Conservation (phyloP, 371 early-diverging fungal genomes). For the Syncephalastrum sp. region DNA sequence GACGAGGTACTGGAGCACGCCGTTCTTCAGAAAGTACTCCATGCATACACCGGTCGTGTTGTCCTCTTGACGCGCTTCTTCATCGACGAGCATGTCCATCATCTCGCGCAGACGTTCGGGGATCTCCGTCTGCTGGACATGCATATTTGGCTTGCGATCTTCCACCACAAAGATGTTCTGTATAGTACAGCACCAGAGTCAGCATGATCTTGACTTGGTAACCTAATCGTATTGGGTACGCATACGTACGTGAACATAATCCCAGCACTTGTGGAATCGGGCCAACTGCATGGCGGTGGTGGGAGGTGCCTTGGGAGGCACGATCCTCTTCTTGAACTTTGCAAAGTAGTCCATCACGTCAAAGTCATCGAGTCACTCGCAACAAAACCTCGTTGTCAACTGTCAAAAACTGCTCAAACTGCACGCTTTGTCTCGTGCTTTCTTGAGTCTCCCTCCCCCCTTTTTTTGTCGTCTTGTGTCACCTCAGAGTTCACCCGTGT, state of each 20-base stretch:
- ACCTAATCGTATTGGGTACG: not conserved
- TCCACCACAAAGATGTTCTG: constrained; percentile 55
- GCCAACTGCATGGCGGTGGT: constrained; percentile 59
- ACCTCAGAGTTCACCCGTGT: too few relatives aligned
- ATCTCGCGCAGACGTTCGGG: constrained; percentile 69
- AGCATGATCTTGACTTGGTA: too few relatives aligned
- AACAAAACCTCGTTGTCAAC: too few relatives aligned
- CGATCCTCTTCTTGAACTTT: constrained; percentile 56
- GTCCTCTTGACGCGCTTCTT: constrained; percentile 65
- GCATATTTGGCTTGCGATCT: constrained; percentile 43
- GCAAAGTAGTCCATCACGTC: constrained; percentile 53
- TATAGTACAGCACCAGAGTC: not conserved
- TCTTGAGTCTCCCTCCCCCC: too few relatives aligned
- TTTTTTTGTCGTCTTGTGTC: too few relatives aligned
- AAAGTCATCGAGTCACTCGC: too few relatives aligned
- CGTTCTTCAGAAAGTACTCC: constrained; percentile 81
- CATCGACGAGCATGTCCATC: constrained; percentile 83
- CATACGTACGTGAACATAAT: constrained; percentile 48
- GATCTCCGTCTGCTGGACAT: constrained; percentile 73
- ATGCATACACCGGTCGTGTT: constrained; percentile 79
- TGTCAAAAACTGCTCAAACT: too few relatives aligned
- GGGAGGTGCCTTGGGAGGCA: constrained; percentile 54
- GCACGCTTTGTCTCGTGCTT: too few relatives aligned
- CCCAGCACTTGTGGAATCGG: constrained; percentile 71
- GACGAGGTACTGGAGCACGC: constrained; percentile 74